Conservation (phyloP, 75 land plant species). For the Picea glauca region DNA sequence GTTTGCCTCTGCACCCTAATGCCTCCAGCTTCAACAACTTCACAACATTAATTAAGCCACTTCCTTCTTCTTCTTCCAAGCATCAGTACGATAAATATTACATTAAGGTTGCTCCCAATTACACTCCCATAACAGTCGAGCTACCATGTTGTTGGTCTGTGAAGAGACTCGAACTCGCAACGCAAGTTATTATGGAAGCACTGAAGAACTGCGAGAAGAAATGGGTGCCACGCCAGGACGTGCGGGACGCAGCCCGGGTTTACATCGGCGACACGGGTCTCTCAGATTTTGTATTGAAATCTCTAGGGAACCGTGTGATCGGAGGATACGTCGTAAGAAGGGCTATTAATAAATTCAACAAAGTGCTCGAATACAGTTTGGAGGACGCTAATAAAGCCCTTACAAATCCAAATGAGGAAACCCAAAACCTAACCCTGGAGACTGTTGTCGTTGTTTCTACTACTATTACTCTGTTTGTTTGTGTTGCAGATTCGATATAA, state of each 20-base stretch:
- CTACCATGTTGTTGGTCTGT: constrained; percentile 81
- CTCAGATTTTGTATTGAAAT: constrained; percentile 80
- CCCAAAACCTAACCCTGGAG: background rate
- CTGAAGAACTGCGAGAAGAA: constrained; percentile 32
- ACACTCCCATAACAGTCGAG: too few relatives aligned
- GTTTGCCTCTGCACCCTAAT: constrained; percentile 20
- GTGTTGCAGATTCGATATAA: too few relatives aligned
- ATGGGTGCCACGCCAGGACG: constrained; percentile 79
- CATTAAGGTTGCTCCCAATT: background rate
- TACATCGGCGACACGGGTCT: constrained; percentile 91
- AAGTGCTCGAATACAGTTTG: constrained; percentile 64
- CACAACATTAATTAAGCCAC: background rate
- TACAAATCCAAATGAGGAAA: background rate
- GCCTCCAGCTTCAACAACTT: background rate
- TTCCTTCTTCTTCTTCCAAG: background rate
- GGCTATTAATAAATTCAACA: constrained; percentile 45
- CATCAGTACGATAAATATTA: constrained; percentile 6
- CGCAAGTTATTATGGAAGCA: constrained; percentile 75
- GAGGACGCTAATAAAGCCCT: constrained; percentile 19
- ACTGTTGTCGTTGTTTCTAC: too few relatives aligned
- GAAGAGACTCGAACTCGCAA: constrained; percentile 61
- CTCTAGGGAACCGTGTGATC: constrained; percentile 63
- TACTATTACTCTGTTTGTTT: too few relatives aligned
- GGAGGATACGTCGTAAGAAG: constrained; percentile 49
- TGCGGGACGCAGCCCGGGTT: constrained; percentile 67